Conservation (phyloP, 176 grass and related monocot species). For the Dendrocalamus sinicus region DNA sequence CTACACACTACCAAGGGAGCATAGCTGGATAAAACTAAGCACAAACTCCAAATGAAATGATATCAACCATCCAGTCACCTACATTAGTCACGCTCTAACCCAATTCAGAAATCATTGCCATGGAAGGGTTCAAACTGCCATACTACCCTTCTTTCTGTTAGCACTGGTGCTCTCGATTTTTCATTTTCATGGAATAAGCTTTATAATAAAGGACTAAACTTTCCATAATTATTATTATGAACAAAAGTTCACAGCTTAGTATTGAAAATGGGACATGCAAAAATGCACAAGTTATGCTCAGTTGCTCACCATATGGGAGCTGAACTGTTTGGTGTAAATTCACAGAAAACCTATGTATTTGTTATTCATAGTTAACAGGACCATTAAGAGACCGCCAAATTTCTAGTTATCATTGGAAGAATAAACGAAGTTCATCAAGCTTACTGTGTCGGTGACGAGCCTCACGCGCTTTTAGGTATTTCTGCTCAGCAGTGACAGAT, state of each 20-base stretch:
- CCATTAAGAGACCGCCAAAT: not conserved
- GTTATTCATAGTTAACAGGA: not conserved
- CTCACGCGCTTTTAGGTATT: slow-evolving; percentile 93
- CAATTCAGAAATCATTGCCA: not conserved
- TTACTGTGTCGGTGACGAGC: slow-evolving; percentile 95
- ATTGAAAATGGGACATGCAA: not conserved
- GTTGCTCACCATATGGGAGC: not conserved
- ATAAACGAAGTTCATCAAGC: slow-evolving; percentile 35
- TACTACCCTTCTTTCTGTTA: not conserved
- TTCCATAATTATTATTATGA: not conserved
- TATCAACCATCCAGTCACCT: not conserved
- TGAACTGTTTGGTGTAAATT: not conserved
- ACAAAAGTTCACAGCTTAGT: not conserved
- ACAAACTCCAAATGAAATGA: slow-evolving; percentile 4
- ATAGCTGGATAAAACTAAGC: not conserved
- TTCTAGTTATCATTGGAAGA: not conserved
- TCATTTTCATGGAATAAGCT: not conserved
- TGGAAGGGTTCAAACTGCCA: not conserved
- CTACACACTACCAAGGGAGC: not conserved
- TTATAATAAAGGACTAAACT: not conserved
- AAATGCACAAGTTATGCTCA: not conserved
- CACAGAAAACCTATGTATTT: not conserved
- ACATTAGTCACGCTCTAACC: not conserved
- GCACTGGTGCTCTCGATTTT: not conserved
- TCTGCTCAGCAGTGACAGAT: slow-evolving; percentile 86